These are phyloP conservation scores for Pseudonitzschia delicatissima DNA, from an alignment of 108 stramenopile species.

Conservation along the genomic window DNA sequence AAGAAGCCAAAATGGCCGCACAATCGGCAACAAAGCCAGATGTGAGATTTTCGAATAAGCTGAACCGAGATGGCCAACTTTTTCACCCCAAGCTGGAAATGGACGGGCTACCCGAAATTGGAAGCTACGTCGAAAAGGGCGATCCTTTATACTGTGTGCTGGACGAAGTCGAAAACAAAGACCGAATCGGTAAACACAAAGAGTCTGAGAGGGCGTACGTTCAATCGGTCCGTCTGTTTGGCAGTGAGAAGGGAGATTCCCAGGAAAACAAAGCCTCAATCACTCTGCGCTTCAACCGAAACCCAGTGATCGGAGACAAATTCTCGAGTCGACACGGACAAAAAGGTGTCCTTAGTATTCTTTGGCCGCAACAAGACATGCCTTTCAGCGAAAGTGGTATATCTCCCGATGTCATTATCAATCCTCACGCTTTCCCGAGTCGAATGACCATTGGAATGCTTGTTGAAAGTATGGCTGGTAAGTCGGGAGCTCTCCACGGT, in stretches of 20 bases:
- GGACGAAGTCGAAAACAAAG: conserved; percentile 69
- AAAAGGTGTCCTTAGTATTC: conserved; percentile 96
- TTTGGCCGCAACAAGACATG: conserved; percentile 99
- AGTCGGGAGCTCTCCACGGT: conserved; percentile 95
- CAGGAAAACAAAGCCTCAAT: conserved; percentile 65
- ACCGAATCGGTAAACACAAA: conserved; percentile 81
- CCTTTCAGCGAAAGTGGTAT: conserved; percentile 98
- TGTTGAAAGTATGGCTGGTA: conserved; percentile 99
- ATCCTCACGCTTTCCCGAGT: conserved; percentile 97
- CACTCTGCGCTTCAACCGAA: conserved; percentile 92
- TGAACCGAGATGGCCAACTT: conserved; percentile 50
- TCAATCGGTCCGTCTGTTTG: conserved; percentile 81
- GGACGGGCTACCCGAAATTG: conserved; percentile 94
- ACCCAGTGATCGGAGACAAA: conserved; percentile 99
- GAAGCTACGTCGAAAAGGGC: conserved; percentile 79
- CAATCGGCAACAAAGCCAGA: conserved; percentile 39
- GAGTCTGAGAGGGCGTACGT: conserved; percentile 90
- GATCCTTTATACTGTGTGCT: conserved; percentile 91
- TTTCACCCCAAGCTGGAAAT: conserved; percentile 69
- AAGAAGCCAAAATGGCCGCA: conserved; percentile 68
- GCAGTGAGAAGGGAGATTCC: conserved; percentile 40
- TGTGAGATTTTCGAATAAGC: conserved; percentile 53
- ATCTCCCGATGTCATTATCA: conserved; percentile 97
- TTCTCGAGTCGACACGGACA: conserved; percentile 99
- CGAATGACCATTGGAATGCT: conserved; percentile 99